Evolutionary conservation across 345 rosid genomes (phyloP).

Genomic region (Hibiscus tridactylites): DNA sequence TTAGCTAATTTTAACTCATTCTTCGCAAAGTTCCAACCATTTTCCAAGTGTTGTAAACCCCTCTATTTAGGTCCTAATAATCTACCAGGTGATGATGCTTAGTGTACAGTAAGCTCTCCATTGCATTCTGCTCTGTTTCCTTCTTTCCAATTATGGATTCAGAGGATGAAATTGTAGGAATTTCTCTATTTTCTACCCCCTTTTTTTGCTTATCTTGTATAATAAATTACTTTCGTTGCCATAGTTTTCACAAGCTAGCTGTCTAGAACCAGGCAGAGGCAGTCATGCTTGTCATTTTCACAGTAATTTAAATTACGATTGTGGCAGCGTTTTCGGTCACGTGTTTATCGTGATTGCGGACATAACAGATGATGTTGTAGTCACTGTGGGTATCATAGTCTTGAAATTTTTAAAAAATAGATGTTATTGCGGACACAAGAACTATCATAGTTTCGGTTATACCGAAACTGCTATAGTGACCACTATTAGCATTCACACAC

Average conservation of each 20-base stretch:
- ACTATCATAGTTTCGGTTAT: too few species aligned
- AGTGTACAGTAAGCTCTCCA: constrained; percentile 31
- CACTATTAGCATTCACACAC: background rate
- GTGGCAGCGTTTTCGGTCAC: too few species aligned
- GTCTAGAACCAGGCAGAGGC: background rate
- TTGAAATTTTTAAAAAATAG: too few species aligned
- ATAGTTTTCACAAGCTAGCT: background rate
- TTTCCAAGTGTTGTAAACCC: constrained; percentile 12
- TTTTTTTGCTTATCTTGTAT: background rate
- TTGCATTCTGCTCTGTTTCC: constrained; percentile 9
- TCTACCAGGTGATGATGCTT: background rate
- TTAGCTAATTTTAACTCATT: constrained; percentile 29
- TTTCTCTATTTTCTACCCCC: background rate
- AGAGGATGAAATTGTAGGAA: background rate
- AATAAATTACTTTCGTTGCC: background rate
- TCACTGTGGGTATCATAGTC: too few species aligned
- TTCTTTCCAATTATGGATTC: background rate
- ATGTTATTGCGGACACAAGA: too few species aligned
- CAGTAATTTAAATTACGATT: background rate
- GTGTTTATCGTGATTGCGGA: too few species aligned
- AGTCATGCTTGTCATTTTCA: constrained; percentile 7
- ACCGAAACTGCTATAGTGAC: too few species aligned
- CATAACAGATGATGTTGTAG: too few species aligned
- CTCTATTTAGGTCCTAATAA: constrained; percentile 7
- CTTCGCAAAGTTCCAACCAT: constrained; percentile 6